Percentiles rank a stretch among this genome's conserved stretches.
These are phyloP conservation scores for Omphalea diandra DNA, from an alignment of 441 rosid genomes.

Conservation along the genomic window DNA sequence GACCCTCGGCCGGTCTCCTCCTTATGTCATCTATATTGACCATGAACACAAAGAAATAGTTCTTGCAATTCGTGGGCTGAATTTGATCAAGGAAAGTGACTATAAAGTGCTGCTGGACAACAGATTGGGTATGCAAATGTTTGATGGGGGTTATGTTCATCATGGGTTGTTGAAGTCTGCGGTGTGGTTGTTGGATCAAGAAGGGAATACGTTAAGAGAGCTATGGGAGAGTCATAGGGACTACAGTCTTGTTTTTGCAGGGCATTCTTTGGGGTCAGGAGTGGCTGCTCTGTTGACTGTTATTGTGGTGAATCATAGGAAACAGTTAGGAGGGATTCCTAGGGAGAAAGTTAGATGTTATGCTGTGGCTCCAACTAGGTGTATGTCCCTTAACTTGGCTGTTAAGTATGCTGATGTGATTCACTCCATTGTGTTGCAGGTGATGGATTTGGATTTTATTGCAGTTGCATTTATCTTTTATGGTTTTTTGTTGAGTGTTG, in stretches of 20 bases:
- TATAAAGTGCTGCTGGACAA: constrained; percentile 74
- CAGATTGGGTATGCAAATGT: constrained; percentile 62
- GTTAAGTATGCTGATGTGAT: constrained; percentile 96
- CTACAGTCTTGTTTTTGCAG: constrained; percentile 61
- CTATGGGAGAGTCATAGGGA: constrained; percentile 69
- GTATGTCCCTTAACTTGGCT: constrained; percentile 94
- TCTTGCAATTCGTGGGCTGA: constrained; percentile 76
- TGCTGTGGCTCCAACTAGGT: constrained; percentile 87
- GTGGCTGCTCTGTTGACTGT: constrained; percentile 70
- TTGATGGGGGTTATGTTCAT: constrained; percentile 84
- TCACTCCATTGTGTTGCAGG: constrained; percentile 87
- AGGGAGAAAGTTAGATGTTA: constrained; percentile 64
- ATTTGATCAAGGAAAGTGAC: constrained; percentile 69
- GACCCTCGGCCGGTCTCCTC: constrained; percentile 67
- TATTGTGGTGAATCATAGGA: constrained; percentile 48
- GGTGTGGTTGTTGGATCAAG: constrained; percentile 61
- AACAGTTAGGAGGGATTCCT: constrained; percentile 64
- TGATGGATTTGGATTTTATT: constrained; percentile 19
- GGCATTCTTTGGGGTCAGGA: constrained; percentile 92
- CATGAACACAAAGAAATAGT: constrained; percentile 66
- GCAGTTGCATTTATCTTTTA: too few species aligned
- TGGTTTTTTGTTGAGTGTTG: background rate
- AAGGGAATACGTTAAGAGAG: constrained; percentile 54
- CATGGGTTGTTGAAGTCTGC: constrained; percentile 79
- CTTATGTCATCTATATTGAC: constrained; percentile 77